Base-by-base conservation (phyloP, 1,139 yeast species). In the Saccharomyces hybrid region DNA sequence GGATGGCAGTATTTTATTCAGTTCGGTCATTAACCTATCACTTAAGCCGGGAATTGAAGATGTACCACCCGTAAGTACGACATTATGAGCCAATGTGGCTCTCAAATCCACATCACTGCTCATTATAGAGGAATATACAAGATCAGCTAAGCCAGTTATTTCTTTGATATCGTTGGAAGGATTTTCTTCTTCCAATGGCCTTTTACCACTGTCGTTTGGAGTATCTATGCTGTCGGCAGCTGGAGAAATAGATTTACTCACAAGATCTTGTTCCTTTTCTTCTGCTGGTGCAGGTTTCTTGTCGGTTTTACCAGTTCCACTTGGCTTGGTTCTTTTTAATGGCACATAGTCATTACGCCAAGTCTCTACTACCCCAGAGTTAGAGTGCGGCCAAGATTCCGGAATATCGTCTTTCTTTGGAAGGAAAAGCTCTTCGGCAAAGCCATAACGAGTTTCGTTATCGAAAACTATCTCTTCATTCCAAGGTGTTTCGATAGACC, bases 61-160 rank as follows among this genome's bases (percentile, higher is more conserved):
- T 0, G 88, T 77, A 1, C 97, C 93, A 13, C 99, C 99, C 0
- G 96, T 90, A 34, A 93, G 77, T 32, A 95, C 88, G 55, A 95
- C 86, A 66, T 93, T 93, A 70, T 91, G 95, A 1, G 97, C 96
- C 41, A 91, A 77, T 52, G 90, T 86, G 1, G 98, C 88, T 55
- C 97, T 79, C 57, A 91, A 78, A 71, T 93, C 99, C 29, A 91
- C 93, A 69, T 93, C 99, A 34, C 84, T 79, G 26, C 79, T 74
- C 29, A 82, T 83, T 62, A 93, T 76, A 4, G 91, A 81, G 52
- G 84, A 82, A 31, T 87, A 78, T 31, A 90, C 81, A 58, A 93
- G 74, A 58, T 82, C 85, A 0, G 89, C 79, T 20, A 91, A 65
- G 1, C 96, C 96, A 14, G 72, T 64, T 41, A 69, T 53, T 16